Evolutionary conservation across 78 protist species (phyloP).

Genomic region (Dictyostelium purpureum): DNA sequence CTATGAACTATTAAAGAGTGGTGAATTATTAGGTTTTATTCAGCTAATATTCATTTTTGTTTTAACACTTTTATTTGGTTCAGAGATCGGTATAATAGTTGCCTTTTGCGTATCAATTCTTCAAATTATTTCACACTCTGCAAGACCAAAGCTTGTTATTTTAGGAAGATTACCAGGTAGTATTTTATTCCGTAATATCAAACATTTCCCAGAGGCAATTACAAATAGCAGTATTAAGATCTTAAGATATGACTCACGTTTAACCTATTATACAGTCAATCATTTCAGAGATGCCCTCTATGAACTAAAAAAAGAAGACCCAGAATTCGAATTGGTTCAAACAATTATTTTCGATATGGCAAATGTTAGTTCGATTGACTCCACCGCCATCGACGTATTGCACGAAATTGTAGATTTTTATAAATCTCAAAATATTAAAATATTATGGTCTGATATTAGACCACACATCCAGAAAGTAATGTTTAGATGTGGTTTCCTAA

Average conservation of each 20-base stretch:
- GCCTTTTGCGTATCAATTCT: constrained; percentile 70
- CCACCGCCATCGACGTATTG: constrained; percentile 63
- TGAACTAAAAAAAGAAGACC: background rate
- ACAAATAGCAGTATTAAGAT: constrained; percentile 34
- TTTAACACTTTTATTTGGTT: constrained; percentile 40
- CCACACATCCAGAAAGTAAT: background rate
- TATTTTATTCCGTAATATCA: constrained; percentile 41
- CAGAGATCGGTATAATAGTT: constrained; percentile 52
- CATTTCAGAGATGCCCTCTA: constrained; percentile 42
- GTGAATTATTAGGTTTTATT: constrained; percentile 44
- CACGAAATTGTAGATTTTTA: constrained; percentile 47
- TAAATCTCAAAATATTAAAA: background rate
- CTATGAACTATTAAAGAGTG: constrained; percentile 16
- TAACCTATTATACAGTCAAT: constrained; percentile 71
- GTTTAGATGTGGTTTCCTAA: constrained; percentile 33
- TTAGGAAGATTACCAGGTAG: constrained; percentile 67
- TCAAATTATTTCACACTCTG: constrained; percentile 65
- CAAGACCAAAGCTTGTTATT: constrained; percentile 54
- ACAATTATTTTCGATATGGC: constrained; percentile 34
- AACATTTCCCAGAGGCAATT: constrained; percentile 53
- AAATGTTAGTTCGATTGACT: constrained; percentile 56
- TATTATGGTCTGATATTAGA: constrained; percentile 51
- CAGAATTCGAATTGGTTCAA: background rate
- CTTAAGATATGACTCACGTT: constrained; percentile 57
- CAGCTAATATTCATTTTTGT: constrained; percentile 39